These are phyloP conservation scores for Tetrahymena borealis DNA, from an alignment of 73 alveolate species.

Conservation along the genomic window DNA sequence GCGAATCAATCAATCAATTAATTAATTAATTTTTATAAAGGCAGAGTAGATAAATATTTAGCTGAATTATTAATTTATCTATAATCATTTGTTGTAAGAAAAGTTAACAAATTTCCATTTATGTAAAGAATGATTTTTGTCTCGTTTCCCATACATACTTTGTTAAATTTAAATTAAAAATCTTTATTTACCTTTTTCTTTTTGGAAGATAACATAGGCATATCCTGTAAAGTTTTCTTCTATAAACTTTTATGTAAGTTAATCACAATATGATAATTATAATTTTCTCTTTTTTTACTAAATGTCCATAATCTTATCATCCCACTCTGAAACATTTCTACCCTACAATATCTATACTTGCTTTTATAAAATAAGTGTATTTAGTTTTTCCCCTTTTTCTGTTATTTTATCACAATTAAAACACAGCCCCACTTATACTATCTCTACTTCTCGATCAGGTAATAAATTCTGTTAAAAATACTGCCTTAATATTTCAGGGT, in stretches of 20 bases:
- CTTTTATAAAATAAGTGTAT: neutral
- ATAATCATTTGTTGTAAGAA: too few species aligned
- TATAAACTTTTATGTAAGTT: neutral
- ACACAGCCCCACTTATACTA: neutral
- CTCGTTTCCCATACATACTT: too few species aligned
- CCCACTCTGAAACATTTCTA: neutral
- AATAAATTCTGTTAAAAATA: neutral
- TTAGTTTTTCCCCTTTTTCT: neutral
- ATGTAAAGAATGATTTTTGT: too few species aligned
- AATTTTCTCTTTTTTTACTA: neutral
- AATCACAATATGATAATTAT: neutral
- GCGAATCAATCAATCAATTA: neutral
- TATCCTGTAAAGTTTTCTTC: neutral
- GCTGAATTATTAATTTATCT: too few species aligned
- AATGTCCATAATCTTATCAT: neutral
- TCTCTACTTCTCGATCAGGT: neutral
- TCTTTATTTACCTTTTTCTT: neutral
- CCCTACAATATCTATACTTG: neutral
- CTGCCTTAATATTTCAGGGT: neutral
- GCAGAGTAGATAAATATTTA: too few species aligned
- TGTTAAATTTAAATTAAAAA: too few species aligned
- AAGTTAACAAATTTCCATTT: too few species aligned
- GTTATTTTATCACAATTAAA: neutral
- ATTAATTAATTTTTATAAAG: neutral
- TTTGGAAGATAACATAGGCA: neutral